Evolutionary conservation across 805 yeast genomes (phyloP).

Genomic region (Saccharomycopsis selenospora): DNA sequence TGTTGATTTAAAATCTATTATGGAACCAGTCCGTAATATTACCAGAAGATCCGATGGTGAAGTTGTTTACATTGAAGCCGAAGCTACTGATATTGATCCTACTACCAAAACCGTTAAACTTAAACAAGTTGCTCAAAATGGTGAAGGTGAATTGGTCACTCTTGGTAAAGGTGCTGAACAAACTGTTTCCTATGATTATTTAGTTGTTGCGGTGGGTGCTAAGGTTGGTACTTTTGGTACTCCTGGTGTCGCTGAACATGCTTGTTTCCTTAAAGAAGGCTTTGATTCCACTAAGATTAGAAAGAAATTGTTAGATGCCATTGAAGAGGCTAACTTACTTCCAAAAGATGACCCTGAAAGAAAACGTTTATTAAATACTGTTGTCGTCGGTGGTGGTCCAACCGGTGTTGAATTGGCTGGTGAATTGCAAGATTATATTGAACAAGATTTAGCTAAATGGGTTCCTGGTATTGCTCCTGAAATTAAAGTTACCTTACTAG

Average conservation of each 20-base stretch:
- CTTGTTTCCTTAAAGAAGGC: conserved; percentile 84
- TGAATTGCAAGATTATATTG: conserved; percentile 88
- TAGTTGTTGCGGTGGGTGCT: conserved; percentile 92
- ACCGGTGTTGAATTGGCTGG: conserved; percentile 98
- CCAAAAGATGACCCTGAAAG: conserved; percentile 71
- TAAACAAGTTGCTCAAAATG: conserved; percentile 44
- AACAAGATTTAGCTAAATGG: conserved; percentile 84
- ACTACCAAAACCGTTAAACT: conserved; percentile 55
- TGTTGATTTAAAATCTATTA: conserved; percentile 80
- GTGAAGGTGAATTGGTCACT: conserved; percentile 6
- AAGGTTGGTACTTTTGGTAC: conserved; percentile 91
- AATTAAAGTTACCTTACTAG: conserved; percentile 76
- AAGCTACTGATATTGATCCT: conserved; percentile 78
- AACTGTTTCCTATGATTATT: conserved; percentile 62
- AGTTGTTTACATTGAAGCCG: conserved; percentile 82
- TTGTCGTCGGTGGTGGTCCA: conserved; percentile 98
- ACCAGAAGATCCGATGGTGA: conserved; percentile 75
- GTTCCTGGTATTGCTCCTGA: conserved; percentile 80
- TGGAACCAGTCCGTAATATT: conserved; percentile 86
- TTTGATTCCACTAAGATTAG: conserved; percentile 82
- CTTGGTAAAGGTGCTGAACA: conserved; percentile 32
- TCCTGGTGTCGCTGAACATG: conserved; percentile 87
- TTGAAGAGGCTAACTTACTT: conserved; percentile 80
- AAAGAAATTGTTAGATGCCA: conserved; percentile 72
- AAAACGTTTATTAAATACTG: conserved; percentile 74